A percentile compares a stretch with the other conserved stretches of the same genome.
Evolutionary conservation across 1,139 yeast genomes (phyloP).

Genomic region (Yueomyces sp.): DNA sequence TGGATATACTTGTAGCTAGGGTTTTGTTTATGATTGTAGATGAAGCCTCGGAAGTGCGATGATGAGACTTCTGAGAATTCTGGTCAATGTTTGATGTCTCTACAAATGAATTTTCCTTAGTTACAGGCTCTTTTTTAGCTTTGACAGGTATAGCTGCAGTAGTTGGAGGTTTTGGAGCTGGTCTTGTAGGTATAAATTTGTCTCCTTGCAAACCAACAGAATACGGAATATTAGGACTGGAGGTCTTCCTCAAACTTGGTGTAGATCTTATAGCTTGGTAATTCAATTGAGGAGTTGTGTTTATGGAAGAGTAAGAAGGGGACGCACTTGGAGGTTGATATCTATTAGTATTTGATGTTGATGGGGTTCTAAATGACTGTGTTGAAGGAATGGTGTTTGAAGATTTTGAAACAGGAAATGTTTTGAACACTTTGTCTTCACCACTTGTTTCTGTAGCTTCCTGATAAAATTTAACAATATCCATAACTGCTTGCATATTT

Average conservation of each 20-base stretch:
- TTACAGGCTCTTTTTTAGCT: background rate
- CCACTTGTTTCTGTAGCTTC: constrained; percentile 46
- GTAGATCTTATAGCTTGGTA: background rate
- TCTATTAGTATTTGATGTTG: constrained; percentile 9
- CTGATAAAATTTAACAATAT: constrained; percentile 80
- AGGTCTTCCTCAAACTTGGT: background rate
- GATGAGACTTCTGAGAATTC: constrained; percentile 5
- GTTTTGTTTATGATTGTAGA: constrained; percentile 5
- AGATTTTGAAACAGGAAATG: constrained; percentile 37
- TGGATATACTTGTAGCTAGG: constrained; percentile 1
- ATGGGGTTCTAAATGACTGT: constrained; percentile 25
- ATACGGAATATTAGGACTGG: background rate
- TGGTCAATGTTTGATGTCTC: background rate
- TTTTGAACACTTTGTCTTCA: constrained; percentile 62
- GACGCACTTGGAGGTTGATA: constrained; percentile 3
- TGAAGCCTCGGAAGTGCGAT: constrained; percentile 5
- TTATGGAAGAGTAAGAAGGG: constrained; percentile 5
- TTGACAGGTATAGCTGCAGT: constrained; percentile 4
- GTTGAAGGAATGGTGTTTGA: background rate
- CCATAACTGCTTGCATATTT: constrained; percentile 90
- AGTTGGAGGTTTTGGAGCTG: constrained; percentile 48
- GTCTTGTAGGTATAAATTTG: constrained; percentile 52
- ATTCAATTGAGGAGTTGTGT: constrained; percentile 8
- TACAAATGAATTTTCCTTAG: background rate
- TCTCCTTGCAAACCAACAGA: constrained; percentile 12